Conservation (phyloP, 805 yeast species). For the Saccharomycopsis sp. region DNA sequence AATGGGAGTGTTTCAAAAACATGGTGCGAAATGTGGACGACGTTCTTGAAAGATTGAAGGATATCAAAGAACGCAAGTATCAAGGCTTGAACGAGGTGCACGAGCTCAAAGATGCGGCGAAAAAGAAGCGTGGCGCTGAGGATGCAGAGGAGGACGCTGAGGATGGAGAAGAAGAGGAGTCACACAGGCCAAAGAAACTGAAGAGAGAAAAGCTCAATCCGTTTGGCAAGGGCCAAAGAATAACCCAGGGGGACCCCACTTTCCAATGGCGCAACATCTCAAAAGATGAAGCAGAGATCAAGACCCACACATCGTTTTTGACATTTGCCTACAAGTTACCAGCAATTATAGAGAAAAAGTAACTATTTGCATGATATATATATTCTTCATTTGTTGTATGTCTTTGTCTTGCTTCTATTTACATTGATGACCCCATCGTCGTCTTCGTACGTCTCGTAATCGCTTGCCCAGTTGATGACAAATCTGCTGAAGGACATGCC, state of each 20-base stretch:
- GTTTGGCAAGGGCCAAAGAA: constrained; percentile 81
- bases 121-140: constrained; percentile 21
- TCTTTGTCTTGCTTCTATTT: constrained; percentile 10
- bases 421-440: constrained; percentile 11
- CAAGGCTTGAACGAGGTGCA: constrained; percentile 49
- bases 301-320: constrained; percentile 88
- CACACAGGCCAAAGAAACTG: constrained; percentile 32
- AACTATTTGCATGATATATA: no score
- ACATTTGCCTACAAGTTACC: constrained; percentile 64
- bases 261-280: constrained; percentile 83
- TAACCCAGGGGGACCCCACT: constrained; percentile 77
- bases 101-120: constrained; percentile 20
- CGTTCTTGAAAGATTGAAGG: constrained; percentile 69
- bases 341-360: no score
- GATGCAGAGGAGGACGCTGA: constrained; percentile 19
- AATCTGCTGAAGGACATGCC: constrained; percentile 9
- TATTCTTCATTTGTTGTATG: not conserved
- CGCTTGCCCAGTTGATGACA: constrained; percentile 8
- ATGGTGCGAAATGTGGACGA: constrained; percentile 79
- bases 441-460: constrained; percentile 4
- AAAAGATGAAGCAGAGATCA: constrained; percentile 73
- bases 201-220: constrained; percentile 48
- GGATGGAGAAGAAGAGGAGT: no score
- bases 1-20: constrained; percentile 84
- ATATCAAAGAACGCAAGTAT: constrained; percentile 62